These are phyloP conservation scores for Fusarium tricinctum DNA, from an alignment of 2,329 filamentous ascomycete genomes.

Conservation along the genomic window DNA sequence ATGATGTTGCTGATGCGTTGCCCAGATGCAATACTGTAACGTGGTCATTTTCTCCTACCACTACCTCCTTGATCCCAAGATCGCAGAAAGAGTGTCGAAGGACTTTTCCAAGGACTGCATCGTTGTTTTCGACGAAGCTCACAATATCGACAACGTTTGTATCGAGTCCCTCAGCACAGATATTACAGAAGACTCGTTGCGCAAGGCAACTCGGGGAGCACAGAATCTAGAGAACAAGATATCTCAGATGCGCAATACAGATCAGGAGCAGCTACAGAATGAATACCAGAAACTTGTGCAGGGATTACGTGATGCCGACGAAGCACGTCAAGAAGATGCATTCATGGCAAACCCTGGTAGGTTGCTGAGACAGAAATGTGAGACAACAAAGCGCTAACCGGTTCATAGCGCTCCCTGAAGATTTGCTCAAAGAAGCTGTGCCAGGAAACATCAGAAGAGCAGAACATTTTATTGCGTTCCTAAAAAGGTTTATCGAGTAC, in stretches of 20 bases:
- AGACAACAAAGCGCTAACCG: slow-evolving; percentile 8
- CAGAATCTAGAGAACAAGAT: slow-evolving; percentile 93
- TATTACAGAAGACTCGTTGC: slow-evolving; percentile 92
- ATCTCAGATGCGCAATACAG: slow-evolving; percentile 93
- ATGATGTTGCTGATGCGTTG: slow-evolving; percentile 20
- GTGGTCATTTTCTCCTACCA: slow-evolving; percentile 99
- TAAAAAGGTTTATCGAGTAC: slow-evolving; percentile 98
- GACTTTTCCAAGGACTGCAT: slow-evolving; percentile 99
- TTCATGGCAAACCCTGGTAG: slow-evolving; percentile 93
- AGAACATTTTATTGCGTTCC: slow-evolving; percentile 94
- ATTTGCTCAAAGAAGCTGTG: slow-evolving; percentile 93
- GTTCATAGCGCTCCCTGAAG: slow-evolving; percentile 81
- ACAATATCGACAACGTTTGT: slow-evolving; percentile 99
- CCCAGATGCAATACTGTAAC: slow-evolving; percentile 96
- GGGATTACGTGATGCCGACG: slow-evolving; percentile 87
- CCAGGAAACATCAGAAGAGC: slow-evolving; percentile 96
- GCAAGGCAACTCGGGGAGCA: slow-evolving; percentile 90
- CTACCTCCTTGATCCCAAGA: slow-evolving; percentile 97
- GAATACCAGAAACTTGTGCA: slow-evolving; percentile 97
- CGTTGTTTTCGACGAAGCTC: slow-evolving; percentile 97
- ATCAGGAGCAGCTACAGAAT: slow-evolving; percentile 92
- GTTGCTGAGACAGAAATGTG: slow-evolving; percentile 3
- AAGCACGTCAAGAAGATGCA: slow-evolving; percentile 90
- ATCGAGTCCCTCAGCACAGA: slow-evolving; percentile 98
- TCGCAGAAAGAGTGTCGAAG: slow-evolving; percentile 93